Percentiles rank a stretch among this genome's conserved stretches.
Evolutionary conservation across 2,329 filamentous ascomycete genomes (phyloP).

Genomic region (Chaetomium globosum): DNA sequence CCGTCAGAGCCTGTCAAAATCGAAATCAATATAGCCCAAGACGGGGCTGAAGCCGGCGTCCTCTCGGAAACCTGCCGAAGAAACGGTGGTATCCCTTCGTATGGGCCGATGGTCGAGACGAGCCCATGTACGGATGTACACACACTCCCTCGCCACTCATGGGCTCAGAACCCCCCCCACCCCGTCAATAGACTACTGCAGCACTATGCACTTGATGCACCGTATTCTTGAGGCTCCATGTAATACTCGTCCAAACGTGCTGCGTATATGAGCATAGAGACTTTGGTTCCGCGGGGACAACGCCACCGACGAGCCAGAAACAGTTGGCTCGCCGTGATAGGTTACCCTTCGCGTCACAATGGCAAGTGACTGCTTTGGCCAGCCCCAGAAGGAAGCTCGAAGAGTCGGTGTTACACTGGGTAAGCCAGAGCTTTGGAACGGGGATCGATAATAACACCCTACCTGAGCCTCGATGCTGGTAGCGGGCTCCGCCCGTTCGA

Average conservation of each 20-base stretch:
- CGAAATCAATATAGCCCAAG: slow-evolving; percentile 23
- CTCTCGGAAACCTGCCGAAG: neutral
- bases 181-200: neutral
- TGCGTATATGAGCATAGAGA: neutral
- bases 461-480: neutral
- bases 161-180: neutral
- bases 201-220: neutral
- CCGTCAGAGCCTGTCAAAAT: slow-evolving; percentile 16
- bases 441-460: slow-evolving; percentile 30
- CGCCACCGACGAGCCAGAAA: slow-evolving; percentile 4
- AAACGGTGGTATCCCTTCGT: neutral
- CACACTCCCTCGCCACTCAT: neutral
- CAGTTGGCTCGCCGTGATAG: slow-evolving; percentile 22
- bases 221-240: neutral
- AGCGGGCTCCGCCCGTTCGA: slow-evolving; percentile 12
- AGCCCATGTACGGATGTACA: no score
- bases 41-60: neutral
- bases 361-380: slow-evolving; percentile 16
- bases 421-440: slow-evolving; percentile 26
- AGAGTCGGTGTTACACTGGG: slow-evolving; percentile 19
- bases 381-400: slow-evolving; percentile 27
- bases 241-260: neutral
- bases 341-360: slow-evolving; percentile 9
- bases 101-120: no score
- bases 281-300: neutral